Percentiles rank a stretch among this genome's conserved stretches.
These are phyloP conservation scores for Candida succiphila DNA, from an alignment of 805 yeast species.

Conservation along the genomic window DNA sequence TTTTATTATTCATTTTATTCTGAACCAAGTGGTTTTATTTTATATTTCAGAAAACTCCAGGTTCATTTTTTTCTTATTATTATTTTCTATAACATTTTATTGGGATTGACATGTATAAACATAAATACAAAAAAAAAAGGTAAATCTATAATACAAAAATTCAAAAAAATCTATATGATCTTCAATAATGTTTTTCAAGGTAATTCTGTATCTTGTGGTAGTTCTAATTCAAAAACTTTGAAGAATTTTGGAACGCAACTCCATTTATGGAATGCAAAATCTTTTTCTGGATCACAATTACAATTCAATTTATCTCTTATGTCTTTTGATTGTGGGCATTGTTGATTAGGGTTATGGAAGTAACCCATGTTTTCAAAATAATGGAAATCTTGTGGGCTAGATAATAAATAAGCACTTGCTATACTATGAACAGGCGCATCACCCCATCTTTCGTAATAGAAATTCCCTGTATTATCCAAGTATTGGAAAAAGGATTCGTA, in stretches of 20 bases:
- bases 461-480: constrained; percentile 54
- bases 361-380: constrained; percentile 53
- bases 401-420: constrained; percentile 45
- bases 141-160: too few species aligned
- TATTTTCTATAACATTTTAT: too few species aligned
- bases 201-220: constrained; percentile 7
- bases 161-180: too few species aligned
- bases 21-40: too few species aligned
- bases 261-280: constrained; percentile 40
- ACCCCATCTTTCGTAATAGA: constrained; percentile 74
- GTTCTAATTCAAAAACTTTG: constrained; percentile 7
- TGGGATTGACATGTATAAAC: too few species aligned
- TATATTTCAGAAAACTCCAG: too few species aligned
- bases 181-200: too few species aligned
- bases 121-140: too few species aligned
- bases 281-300: constrained; percentile 35
- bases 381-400: constrained; percentile 38
- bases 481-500: constrained; percentile 44
- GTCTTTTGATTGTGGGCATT: constrained; percentile 44
- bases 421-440: constrained; percentile 69
- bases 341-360: constrained; percentile 43
- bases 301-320: constrained; percentile 37
- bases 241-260: constrained; percentile 41
- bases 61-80: too few species aligned
- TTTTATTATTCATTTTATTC: too few species aligned